Conservation (phyloP, 805 yeast genomes). For the Barnettozyma siamensis region DNA sequence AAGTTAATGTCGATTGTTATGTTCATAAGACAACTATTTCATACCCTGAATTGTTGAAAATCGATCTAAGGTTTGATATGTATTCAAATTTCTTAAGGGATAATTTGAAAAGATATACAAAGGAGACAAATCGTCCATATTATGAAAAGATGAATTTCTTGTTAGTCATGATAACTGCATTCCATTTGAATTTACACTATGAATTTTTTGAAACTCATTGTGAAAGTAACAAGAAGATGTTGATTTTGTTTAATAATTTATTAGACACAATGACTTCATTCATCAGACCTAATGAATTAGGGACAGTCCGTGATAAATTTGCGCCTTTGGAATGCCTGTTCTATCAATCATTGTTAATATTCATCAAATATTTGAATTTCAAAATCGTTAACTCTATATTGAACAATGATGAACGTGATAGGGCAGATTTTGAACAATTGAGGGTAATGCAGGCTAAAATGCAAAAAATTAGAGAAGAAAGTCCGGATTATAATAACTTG, state of each 20-base stretch:
- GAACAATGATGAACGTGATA: constrained; percentile 1
- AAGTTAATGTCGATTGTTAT: constrained; percentile 10
- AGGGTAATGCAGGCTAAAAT: constrained; percentile 4
- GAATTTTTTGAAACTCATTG: constrained; percentile 10
- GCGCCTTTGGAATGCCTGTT: constrained; percentile 16
- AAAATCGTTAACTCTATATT: constrained; percentile 12
- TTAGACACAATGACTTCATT: constrained; percentile 5
- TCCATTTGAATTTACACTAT: constrained; percentile 18
- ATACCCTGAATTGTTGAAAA: constrained; percentile 7
- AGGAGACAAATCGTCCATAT: neutral
- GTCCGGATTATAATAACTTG: constrained; percentile 4
- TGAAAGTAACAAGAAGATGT: constrained; percentile 14
- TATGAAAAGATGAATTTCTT: constrained; percentile 7
- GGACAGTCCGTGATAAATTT: constrained; percentile 11
- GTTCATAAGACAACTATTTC: constrained; percentile 3
- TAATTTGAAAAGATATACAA: neutral
- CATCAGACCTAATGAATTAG: constrained; percentile 1
- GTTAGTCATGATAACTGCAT: constrained; percentile 7
- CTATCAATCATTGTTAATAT: constrained; percentile 19
- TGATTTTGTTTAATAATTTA: neutral
- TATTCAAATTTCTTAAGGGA: constrained; percentile 8
- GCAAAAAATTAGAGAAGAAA: constrained; percentile 3
- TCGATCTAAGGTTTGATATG: constrained; percentile 14
- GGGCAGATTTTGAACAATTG: constrained; percentile 2
- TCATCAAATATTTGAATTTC: constrained; percentile 18